phyloP scores from a whole-genome alignment of 306 rosid genomes.

The Abrus pulchellus region DNA sequence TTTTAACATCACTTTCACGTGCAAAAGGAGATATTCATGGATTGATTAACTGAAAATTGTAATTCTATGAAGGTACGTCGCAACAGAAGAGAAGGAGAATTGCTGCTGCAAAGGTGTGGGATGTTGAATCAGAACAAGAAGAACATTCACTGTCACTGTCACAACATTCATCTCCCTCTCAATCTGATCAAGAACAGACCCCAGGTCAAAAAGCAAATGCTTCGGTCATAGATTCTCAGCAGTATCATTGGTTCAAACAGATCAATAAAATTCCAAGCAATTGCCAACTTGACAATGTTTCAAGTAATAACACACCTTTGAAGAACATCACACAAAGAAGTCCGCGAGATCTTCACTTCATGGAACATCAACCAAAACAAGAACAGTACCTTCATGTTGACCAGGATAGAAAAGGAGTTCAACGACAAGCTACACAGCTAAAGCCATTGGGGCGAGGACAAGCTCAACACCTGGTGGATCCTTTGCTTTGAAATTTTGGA shows the following conservation, averaged over 20 bases:
- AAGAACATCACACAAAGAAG: conserved; percentile 46
- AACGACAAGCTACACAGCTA: conserved; percentile 46
- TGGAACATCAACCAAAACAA: conserved; percentile 57
- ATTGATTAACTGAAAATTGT: conserved; percentile 15
- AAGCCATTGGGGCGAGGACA: conserved; percentile 50
- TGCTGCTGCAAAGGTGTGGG: conserved; percentile 64
- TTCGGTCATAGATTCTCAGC: conserved; percentile 61
- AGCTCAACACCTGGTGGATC: conserved; percentile 58
- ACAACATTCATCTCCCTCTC: conserved; percentile 88
- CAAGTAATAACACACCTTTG: conserved; percentile 47
- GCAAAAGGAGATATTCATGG: not conserved
- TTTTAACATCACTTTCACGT: too few relatives aligned
- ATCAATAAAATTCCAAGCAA: conserved; percentile 51
- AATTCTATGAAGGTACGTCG: conserved; percentile 57
- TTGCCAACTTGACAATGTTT: conserved; percentile 43
- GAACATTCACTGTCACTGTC: conserved; percentile 94
- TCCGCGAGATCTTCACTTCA: conserved; percentile 56
- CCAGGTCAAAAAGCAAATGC: conserved; percentile 55
- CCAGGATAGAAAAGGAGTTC: conserved; percentile 49
- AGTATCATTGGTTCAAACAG: conserved; percentile 61
- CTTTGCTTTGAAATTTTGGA: conserved; percentile 10
- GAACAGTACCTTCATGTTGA: conserved; percentile 52
- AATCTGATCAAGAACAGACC: conserved; percentile 86
- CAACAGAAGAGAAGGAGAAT: conserved; percentile 89
- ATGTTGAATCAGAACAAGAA: conserved; percentile 87